These are phyloP conservation scores for Entomortierella chlamydospora DNA, from an alignment of 192 early-diverging fungal species.

Conservation along the genomic window DNA sequence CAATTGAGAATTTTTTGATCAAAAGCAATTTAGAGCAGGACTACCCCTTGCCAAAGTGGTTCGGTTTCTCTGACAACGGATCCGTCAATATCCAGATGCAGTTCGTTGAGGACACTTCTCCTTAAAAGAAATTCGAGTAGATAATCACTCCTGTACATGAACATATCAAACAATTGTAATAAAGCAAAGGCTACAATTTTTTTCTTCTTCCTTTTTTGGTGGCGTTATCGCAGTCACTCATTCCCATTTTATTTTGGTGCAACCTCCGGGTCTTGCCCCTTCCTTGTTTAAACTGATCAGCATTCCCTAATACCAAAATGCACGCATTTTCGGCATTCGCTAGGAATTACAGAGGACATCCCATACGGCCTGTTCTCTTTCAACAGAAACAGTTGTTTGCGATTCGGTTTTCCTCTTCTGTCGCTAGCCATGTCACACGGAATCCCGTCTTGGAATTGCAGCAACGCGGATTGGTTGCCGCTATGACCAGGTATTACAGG, in stretches of 20 bases:
- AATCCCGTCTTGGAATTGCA: slow-evolving; percentile 57
- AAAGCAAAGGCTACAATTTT: too few species aligned
- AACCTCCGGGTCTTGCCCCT: not conserved
- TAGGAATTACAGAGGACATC: slow-evolving; percentile 1
- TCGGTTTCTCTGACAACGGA: slow-evolving; percentile 46
- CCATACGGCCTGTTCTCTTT: not conserved
- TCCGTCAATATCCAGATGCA: slow-evolving; percentile 48
- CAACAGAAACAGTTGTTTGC: not conserved
- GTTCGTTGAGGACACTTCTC: slow-evolving; percentile 19
- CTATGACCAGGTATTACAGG: slow-evolving; percentile 68
- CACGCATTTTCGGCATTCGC: slow-evolving; percentile 25
- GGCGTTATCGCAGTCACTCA: not conserved
- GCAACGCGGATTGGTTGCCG: slow-evolving; percentile 63
- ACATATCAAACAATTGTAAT: too few species aligned
- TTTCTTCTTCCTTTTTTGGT: not conserved
- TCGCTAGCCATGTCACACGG: slow-evolving; percentile 4
- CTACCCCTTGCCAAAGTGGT: slow-evolving; percentile 46
- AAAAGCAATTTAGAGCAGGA: slow-evolving; percentile 53
- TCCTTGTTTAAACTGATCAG: not conserved
- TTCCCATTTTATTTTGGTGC: not conserved
- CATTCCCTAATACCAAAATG: slow-evolving; percentile 1
- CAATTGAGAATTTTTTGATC: slow-evolving; percentile 25
- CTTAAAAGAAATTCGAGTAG: too few species aligned
- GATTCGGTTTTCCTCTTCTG: slow-evolving; percentile 24
- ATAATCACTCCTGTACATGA: too few species aligned